Evolutionary conservation across 2,329 filamentous ascomycete species (phyloP), one percentile per base, ranked within the genome.

Genomic region (Fonsecaea monophora): DNA sequence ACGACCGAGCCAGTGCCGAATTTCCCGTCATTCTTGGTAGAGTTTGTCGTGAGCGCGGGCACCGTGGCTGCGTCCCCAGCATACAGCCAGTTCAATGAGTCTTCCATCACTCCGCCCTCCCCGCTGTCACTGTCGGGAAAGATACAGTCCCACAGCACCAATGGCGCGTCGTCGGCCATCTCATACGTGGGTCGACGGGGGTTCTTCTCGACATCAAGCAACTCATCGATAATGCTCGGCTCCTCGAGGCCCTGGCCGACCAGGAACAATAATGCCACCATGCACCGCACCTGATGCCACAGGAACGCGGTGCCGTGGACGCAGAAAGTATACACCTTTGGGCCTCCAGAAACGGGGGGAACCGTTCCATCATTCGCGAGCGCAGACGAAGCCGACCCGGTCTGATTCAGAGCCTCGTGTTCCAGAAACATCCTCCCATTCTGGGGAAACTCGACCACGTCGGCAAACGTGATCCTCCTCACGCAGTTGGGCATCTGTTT

Each of bases 241-340:
- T 83, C 77, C 77, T 99, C 95, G 15, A 96, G 86, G 0, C 92
- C 89, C 80, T 99, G 95, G 34, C 92, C 95, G 8, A 98, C 89
- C 10, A 95, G 83, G 82, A 99, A 98, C n/a, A 99, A 82, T 6
- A 98, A 83, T 15, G 90, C 87, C n/a, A 96, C 89, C 87, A 99
- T 94, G 81, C 94, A 92, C 30, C 95, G 89, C 72, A 99, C 96
- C 81, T 99, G 95, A 80, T 99, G 95, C 95, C 95, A 99, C 55
- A 99, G 81, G 78, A 99, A 99, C 1, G 94, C 95, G 7, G 91
- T 93, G 21, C 95, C 95, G 72, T 94, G 88, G 48, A 99, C 88
- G 65, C 90, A 89, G 78, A 99, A 96, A 68, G 90, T 89, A 81
- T 96, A 98, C 13, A 97, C 86, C 75, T 92, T 91, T 3, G 83